These are phyloP conservation scores for Jaenimonas drosophilae DNA, from an alignment of 208 protist species.

Conservation along the genomic window DNA sequence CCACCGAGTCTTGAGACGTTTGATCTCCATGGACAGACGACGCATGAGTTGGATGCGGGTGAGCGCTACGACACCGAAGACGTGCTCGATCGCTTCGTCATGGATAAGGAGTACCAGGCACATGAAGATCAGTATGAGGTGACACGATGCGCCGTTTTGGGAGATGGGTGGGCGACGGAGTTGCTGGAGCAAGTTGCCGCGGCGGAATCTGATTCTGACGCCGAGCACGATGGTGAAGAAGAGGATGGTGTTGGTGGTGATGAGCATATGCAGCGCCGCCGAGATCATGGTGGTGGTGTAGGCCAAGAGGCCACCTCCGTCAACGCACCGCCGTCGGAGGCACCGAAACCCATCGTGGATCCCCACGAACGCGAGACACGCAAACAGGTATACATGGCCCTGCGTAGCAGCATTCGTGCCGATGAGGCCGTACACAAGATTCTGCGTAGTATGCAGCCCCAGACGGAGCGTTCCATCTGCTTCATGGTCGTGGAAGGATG, in stretches of 20 bases:
- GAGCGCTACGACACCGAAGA: constrained; percentile 85
- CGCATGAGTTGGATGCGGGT: constrained; percentile 91
- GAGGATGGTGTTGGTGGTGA: background rate
- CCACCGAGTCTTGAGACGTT: constrained; percentile 85
- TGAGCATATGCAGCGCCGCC: background rate
- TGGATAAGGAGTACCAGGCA: constrained; percentile 89
- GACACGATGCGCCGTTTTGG: constrained; percentile 88
- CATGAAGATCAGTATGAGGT: constrained; percentile 92
- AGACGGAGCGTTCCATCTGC: constrained; percentile 73
- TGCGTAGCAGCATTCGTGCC: constrained; percentile 95
- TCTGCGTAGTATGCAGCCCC: constrained; percentile 67
- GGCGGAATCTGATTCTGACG: constrained; percentile 27
- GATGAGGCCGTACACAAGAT: constrained; percentile 99
- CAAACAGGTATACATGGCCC: constrained; percentile 96
- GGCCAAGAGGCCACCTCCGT: background rate
- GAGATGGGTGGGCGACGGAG: constrained; percentile 84
- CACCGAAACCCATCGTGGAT: too few relatives aligned
- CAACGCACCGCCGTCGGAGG: constrained; percentile 36
- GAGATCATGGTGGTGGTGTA: too few relatives aligned
- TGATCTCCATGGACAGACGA: constrained; percentile 93
- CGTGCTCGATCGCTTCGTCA: constrained; percentile 88
- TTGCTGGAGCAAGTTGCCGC: constrained; percentile 51
- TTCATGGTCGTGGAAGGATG: constrained; percentile 98
- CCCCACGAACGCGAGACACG: constrained; percentile 90
- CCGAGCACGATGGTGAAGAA: constrained; percentile 18